Base-by-base conservation (phyloP, 164 flowering plant genomes). In the Vitis labrusca region DNA sequence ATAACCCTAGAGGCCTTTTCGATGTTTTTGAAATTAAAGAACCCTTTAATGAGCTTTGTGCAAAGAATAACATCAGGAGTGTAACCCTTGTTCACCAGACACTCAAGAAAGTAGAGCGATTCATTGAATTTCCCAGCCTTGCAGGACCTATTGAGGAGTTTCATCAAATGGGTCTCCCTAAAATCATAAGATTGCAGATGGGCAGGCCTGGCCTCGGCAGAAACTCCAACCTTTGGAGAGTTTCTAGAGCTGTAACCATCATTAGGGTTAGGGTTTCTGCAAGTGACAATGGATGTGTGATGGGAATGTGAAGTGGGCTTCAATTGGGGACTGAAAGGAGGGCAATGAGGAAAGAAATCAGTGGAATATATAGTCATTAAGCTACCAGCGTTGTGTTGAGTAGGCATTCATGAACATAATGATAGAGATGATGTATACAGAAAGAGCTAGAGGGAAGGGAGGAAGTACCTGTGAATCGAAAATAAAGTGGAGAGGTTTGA, bases 21-120 rank as follows among this genome's bases (percentile, higher is more conserved):
- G 9, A 78, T 74, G 50, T 85, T 76, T 68, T 83, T 86, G 10
- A 71, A 66, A 55, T 63, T 80, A 68, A 84, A 84, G 57, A 88
- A 86, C 37, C 92, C 94, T 61, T 84, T 83, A 3, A 93, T 84
- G 55, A 93, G 83, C 83, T 85, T 93, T n/a, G 97, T 91, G 68
- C 98, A 88, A 14, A 87, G 77, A 57, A 88, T 75, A n/a, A 85
- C 92, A 81, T 89, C 93, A 68, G 93, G 88, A 55, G 77, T 78
- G 71, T 84, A 81, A 44, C 95, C 95, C 74, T 77, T 85, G 67
- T 68, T 83, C 12, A 86, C 86, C 88, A 87, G 67, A 56, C 75
- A 71, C 65, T 88, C 90, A 27, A 91, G 89, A 68, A 88, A 82
- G 77, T 88, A 81, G 16, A 89, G 77, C 2, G 92, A 72, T 69